Percentiles rank a stretch among this genome's conserved stretches.
Conservation (phyloP, 768 basidiomycete genomes). For the Gloeophyllum trabeum region DNA sequence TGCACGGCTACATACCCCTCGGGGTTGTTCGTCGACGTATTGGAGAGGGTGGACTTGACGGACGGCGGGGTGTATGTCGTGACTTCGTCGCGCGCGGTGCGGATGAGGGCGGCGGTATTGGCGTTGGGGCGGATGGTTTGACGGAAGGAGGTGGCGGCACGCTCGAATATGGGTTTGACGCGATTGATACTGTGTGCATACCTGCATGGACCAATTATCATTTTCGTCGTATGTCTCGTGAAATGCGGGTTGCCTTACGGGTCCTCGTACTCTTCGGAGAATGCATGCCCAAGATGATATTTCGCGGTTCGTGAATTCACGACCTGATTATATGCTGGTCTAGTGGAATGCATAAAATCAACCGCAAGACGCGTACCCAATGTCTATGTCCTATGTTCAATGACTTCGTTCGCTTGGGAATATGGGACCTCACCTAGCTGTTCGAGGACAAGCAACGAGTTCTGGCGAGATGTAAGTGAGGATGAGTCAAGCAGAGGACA, state of each 20-base stretch:
- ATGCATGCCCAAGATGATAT: slow-evolving; percentile 49
- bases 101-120: slow-evolving; percentile 33
- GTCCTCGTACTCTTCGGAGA: slow-evolving; percentile 48
- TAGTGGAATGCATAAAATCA: neutral
- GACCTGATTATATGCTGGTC: slow-evolving; percentile 25
- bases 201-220: slow-evolving; percentile 18
- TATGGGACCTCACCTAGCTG: slow-evolving; percentile 37
- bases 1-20: slow-evolving; percentile 44
- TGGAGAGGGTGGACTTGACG: neutral
- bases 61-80: slow-evolving; percentile 11
- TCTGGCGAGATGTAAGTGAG: slow-evolving; percentile 25
- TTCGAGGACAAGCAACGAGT: slow-evolving; percentile 61
- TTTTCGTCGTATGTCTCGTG: neutral
- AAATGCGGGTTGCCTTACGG: slow-evolving; percentile 29
- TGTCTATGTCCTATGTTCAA: slow-evolving; percentile 31
- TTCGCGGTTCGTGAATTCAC: slow-evolving; percentile 54
- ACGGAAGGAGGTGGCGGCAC: slow-evolving; percentile 33
- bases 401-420: slow-evolving; percentile 1
- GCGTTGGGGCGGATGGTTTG: slow-evolving; percentile 43
- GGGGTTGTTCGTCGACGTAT: slow-evolving; percentile 2
- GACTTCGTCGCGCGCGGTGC: slow-evolving; percentile 36
- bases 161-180: slow-evolving; percentile 40
- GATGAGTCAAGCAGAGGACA: slow-evolving; percentile 3
- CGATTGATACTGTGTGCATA: slow-evolving; percentile 45
- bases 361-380: slow-evolving; percentile 33